Conservation (phyloP, 495 filamentous ascomycete species). For the Terfezia claveryi region DNA sequence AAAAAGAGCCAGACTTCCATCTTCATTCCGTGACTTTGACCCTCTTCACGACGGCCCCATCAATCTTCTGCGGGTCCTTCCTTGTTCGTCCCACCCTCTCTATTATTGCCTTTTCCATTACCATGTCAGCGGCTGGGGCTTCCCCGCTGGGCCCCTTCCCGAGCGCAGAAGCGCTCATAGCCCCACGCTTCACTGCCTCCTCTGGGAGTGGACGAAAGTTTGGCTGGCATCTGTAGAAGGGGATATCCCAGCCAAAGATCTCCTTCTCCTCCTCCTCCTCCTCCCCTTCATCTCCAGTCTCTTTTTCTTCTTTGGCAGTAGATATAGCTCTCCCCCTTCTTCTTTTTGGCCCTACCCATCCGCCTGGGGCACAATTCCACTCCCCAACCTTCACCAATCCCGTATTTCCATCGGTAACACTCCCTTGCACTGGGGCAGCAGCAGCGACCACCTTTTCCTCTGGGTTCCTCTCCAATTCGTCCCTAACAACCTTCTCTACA, state of each 20-base stretch:
- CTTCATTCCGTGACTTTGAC: no score
- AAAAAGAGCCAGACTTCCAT: no score
- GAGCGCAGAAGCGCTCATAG: constrained; percentile 22
- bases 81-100: no score
- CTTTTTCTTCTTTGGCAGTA: constrained; percentile 8
- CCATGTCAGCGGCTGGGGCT: no score
- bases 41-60: no score
- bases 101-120: no score
- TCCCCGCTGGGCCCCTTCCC: no score
- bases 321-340: constrained; percentile 4
- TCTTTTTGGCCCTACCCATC: constrained; percentile 6
- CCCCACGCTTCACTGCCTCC: constrained; percentile 66
- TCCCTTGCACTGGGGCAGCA: no score
- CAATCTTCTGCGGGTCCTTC: no score
- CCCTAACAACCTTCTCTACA: constrained; percentile 45
- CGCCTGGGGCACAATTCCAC: constrained; percentile 13
- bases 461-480: constrained; percentile 41
- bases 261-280: neutral
- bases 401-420: no score
- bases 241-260: constrained; percentile 18
- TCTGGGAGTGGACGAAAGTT: constrained; percentile 71
- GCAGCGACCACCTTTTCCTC: constrained; percentile 26
- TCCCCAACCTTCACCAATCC: neutral
- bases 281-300: constrained; percentile 8
- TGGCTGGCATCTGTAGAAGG: constrained; percentile 87